A percentile compares a stretch with the other conserved stretches of the same genome.
Conservation (phyloP, 2,329 filamentous ascomycete species). For the Verticillium tricorpus region DNA sequence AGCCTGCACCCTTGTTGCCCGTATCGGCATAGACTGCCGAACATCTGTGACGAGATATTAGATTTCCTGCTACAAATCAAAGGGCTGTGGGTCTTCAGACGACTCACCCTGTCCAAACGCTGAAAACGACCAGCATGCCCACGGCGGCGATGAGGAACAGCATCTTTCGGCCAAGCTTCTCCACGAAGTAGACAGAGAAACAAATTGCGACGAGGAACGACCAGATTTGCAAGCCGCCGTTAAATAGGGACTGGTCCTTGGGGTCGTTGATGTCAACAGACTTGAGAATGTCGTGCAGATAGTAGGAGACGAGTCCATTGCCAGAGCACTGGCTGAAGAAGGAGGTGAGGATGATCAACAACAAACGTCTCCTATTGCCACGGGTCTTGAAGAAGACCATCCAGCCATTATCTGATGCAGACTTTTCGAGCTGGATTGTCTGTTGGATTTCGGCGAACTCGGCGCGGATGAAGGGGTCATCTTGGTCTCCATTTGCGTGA, state of each 20-base stretch:
- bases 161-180: conserved; percentile 50
- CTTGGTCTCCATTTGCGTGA: conserved; percentile 24
- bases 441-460: conserved; percentile 57
- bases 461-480: conserved; percentile 50
- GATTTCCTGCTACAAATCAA: no score
- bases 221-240: conserved; percentile 45
- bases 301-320: conserved; percentile 57
- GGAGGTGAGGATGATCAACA: conserved; percentile 48
- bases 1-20: conserved; percentile 25
- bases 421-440: conserved; percentile 48
- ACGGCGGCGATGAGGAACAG: conserved; percentile 44
- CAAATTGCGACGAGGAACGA: conserved; percentile 45
- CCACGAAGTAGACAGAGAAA: conserved; percentile 46
- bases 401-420: conserved; percentile 43
- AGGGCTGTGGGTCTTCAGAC: no score
- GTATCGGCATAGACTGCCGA: conserved; percentile 40
- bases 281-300: conserved; percentile 17
- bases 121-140: conserved; percentile 43
- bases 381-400: conserved; percentile 49
- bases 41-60: conserved; percentile 20
- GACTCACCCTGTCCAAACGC: conserved; percentile 36
- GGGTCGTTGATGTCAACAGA: conserved; percentile 38
- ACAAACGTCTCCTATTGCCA: conserved; percentile 52
- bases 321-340: conserved; percentile 57
- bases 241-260: background rate